Base-by-base conservation (phyloP, 2,329 filamentous ascomycete genomes). In the Penicillium sp. region DNA sequence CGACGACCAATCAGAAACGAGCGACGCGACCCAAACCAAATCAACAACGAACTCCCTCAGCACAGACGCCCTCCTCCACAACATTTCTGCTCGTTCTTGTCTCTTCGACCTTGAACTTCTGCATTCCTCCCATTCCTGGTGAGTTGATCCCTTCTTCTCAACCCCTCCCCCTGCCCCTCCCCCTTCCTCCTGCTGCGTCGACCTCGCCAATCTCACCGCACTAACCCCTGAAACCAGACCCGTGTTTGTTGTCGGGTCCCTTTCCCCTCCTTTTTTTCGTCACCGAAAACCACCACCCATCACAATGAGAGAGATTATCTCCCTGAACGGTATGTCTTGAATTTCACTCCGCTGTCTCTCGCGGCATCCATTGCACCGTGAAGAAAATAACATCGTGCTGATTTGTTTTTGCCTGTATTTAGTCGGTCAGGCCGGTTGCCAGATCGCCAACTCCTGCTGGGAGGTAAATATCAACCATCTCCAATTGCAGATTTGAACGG, bases 351-450 rank as follows among this genome's bases (percentile, higher is more conserved):
- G 43, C 14, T 56, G 60, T 70, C 31, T 48, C 19, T 46, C 29
- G 31, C 49, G 42, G 54, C 52, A 51, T 37, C 26, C 37, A 44
- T 39, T 54, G 52, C 53, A 24, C 23, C n/a, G 23, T 6, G 29
- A 47, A 42, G n/a, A 77, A 49, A 42, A 60, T 45, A 51, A 45
- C 51, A 40, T 61, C 62, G 71, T 78, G 74, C 71, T 77, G 58
- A 70, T 62, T 48, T 51, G 29, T 56, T 56, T 9, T 40, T 47
- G 26, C 36, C 42, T 7, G 14, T 43, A 47, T 77, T 62, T 79
- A 99, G 94, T 99, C 85, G 94, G 94, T 82, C 94, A 99, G 87
- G 94, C 94, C 78, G 94, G 94, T 89, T 97, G 94, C 88, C 94
- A 99, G 80, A 99, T 99, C 76, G 94, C 93, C 83, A 99, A 99